These are phyloP conservation scores for Leucosporidium creatinivorum DNA, from an alignment of 768 basidiomycete genomes.

Conservation along the genomic window DNA sequence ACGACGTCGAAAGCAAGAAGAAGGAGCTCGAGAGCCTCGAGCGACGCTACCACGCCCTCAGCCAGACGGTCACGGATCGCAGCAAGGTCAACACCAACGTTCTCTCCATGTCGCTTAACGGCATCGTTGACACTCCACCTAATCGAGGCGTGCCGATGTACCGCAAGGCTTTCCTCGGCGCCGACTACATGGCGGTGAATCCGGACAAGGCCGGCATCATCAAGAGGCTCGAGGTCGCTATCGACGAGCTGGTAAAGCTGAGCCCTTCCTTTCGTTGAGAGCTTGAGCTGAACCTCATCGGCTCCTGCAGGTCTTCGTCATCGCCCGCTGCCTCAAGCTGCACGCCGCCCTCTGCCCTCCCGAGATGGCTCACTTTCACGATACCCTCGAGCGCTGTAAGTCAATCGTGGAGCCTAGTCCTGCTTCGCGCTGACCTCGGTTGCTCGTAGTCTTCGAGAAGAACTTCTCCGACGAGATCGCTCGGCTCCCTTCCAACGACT, in stretches of 20 bases:
- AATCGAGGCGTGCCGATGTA: constrained; percentile 72
- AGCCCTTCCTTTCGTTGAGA: background rate
- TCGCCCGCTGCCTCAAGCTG: constrained; percentile 74
- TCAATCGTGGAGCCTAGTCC: background rate
- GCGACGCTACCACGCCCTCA: constrained; percentile 64
- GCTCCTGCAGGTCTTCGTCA: constrained; percentile 57
- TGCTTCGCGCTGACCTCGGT: background rate
- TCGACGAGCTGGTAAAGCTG: constrained; percentile 70
- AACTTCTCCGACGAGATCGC: constrained; percentile 34
- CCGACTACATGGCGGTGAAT: constrained; percentile 60
- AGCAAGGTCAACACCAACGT: constrained; percentile 52
- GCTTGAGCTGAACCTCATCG: constrained; percentile 2
- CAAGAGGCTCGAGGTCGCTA: constrained; percentile 61
- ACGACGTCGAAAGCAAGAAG: constrained; percentile 71
- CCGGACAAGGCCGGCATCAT: constrained; percentile 65
- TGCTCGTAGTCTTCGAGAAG: constrained; percentile 32
- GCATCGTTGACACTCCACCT: constrained; percentile 71
- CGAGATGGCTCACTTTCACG: constrained; percentile 89
- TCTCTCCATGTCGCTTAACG: constrained; percentile 77
- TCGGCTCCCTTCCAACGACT: constrained; percentile 14
- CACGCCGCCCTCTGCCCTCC: constrained; percentile 73
- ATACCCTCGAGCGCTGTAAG: constrained; percentile 58
- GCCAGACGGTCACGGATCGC: constrained; percentile 53
- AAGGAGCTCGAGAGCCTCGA: constrained; percentile 65
- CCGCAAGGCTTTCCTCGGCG: constrained; percentile 65